phyloP scores from a whole-genome alignment of 495 filamentous ascomycete species.

The Penicillium psychrofluorescens region DNA sequence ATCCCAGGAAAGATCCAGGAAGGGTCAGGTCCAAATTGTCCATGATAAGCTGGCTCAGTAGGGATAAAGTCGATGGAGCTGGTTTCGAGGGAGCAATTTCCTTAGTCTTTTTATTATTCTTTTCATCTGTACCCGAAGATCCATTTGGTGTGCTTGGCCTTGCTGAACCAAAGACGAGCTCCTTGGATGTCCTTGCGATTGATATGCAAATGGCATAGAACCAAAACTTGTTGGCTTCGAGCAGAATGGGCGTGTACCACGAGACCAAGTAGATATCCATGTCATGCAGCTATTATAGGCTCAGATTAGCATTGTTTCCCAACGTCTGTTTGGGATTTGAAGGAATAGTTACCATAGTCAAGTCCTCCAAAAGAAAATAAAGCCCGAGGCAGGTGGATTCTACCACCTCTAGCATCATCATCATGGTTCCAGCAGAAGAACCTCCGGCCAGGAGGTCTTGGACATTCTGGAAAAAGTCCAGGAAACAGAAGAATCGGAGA shows the following conservation, averaged over 20 bases:
- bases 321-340: too few species aligned
- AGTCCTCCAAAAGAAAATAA: conserved; percentile 8
- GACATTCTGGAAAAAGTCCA: conserved; percentile 7
- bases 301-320: background rate
- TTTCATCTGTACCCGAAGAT: background rate
- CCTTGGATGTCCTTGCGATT: background rate
- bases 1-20: background rate
- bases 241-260: conserved; percentile 8
- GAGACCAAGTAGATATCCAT: conserved; percentile 8
- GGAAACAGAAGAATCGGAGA: conserved; percentile 10
- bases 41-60: background rate
- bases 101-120: background rate
- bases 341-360: conserved; percentile 4
- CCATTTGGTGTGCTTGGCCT: background rate
- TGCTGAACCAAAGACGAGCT: conserved; percentile 1
- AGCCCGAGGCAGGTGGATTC: conserved; percentile 8
- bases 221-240: conserved; percentile 13
- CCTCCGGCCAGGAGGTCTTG: conserved; percentile 1
- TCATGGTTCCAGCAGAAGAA: background rate
- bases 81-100: background rate
- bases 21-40: background rate
- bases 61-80: background rate
- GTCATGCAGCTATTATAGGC: conserved; percentile 5
- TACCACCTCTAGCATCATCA: conserved; percentile 2
- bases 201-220: conserved; percentile 10